phyloP scores from a whole-genome alignment of 2,329 filamentous ascomycete species.

The Salinomyces thailandicus region DNA sequence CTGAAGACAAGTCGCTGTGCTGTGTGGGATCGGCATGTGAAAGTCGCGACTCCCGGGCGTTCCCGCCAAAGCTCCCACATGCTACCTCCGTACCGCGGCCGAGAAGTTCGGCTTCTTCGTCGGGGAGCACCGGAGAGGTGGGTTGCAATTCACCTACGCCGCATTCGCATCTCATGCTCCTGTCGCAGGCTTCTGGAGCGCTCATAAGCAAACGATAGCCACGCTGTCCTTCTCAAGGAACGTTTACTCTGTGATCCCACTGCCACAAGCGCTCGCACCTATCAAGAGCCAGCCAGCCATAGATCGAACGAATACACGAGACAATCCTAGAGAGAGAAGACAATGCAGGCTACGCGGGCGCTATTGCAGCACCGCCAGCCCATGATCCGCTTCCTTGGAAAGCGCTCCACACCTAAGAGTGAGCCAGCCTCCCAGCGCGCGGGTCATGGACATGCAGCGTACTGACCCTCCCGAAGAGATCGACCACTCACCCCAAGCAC shows the following conservation, averaged over 20 bases:
- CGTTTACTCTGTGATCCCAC: too few species aligned
- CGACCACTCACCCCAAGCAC: slow-evolving; percentile 63
- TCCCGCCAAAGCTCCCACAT: not conserved
- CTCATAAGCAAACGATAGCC: too few species aligned
- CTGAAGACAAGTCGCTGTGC: too few species aligned
- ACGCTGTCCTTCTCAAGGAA: too few species aligned
- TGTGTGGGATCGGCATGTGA: slow-evolving; percentile 1
- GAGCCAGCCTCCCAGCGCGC: slow-evolving; percentile 10
- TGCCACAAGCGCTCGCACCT: too few species aligned
- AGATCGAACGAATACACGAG: too few species aligned
- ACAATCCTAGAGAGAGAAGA: not conserved
- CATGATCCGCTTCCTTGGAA: slow-evolving; percentile 43
- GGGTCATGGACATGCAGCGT: slow-evolving; percentile 2
- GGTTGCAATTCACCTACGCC: too few species aligned
- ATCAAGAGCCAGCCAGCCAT: too few species aligned
- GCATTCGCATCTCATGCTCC: too few species aligned
- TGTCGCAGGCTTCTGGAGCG: too few species aligned
- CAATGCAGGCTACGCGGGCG: slow-evolving; percentile 36
- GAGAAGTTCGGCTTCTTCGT: not conserved
- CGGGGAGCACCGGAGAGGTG: not conserved
- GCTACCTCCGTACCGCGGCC: too few species aligned
- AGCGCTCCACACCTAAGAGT: slow-evolving; percentile 37
- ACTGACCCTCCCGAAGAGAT: slow-evolving; percentile 44
- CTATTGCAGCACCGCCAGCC: slow-evolving; percentile 40
- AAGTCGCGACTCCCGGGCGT: not conserved